Evolutionary conservation across 768 basidiomycete species (phyloP).

Genomic region (Bullera alba): DNA sequence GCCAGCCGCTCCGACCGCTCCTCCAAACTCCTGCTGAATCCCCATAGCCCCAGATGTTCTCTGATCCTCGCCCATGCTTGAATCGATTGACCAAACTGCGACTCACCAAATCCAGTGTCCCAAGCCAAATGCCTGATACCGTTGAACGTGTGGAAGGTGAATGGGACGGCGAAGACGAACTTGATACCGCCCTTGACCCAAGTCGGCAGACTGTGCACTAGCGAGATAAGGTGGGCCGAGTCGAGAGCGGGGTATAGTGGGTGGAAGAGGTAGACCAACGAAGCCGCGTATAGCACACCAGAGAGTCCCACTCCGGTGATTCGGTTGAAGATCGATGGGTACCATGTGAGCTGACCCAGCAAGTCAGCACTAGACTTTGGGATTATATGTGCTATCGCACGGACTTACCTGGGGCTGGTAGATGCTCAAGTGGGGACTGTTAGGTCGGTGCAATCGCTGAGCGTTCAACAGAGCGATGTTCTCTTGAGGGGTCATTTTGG

Average conservation of each 20-base stretch:
- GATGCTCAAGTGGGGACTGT: constrained; percentile 90
- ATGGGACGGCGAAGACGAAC: constrained; percentile 71
- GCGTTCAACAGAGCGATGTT: constrained; percentile 63
- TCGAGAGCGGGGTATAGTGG: constrained; percentile 62
- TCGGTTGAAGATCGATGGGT: constrained; percentile 78
- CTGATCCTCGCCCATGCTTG: not conserved
- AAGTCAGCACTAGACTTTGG: not conserved
- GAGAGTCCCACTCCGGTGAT: constrained; percentile 74
- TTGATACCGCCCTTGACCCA: constrained; percentile 71
- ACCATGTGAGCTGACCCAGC: constrained; percentile 82
- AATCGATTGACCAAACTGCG: not conserved
- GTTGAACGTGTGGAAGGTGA: constrained; percentile 84
- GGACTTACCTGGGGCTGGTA: constrained; percentile 53
- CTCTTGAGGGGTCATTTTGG: constrained; percentile 36
- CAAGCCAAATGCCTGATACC: constrained; percentile 83
- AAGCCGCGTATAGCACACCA: constrained; percentile 71
- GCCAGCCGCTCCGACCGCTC: too few species aligned
- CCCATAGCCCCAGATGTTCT: too few species aligned
- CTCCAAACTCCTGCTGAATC: too few species aligned
- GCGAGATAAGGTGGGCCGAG: constrained; percentile 67
- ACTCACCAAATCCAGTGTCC: constrained; percentile 84
- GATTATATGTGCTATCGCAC: not conserved
- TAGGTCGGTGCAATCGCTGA: constrained; percentile 82
- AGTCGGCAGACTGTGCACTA: constrained; percentile 65
- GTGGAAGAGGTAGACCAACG: constrained; percentile 74